Percentiles rank a stretch among this genome's conserved stretches.
phyloP scores from a whole-genome alignment of 768 basidiomycete species.

The Calvatia gigantea region DNA sequence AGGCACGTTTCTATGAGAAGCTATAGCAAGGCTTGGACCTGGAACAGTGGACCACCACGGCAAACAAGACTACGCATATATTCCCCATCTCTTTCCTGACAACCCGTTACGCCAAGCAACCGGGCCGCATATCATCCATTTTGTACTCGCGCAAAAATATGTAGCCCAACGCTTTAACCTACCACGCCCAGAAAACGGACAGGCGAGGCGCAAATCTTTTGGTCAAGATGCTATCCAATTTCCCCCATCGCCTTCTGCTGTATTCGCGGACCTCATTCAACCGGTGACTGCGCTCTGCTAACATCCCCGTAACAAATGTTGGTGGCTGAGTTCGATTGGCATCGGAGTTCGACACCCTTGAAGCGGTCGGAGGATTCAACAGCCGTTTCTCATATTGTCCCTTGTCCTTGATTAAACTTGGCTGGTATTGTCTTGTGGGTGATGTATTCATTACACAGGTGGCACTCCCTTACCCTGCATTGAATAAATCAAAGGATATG shows the following conservation, averaged over 20 bases:
- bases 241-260: neutral
- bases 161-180: too few relatives aligned
- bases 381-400: slow-evolving; percentile 22
- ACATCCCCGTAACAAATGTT: slow-evolving; percentile 31
- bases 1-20: too few relatives aligned
- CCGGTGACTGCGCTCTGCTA: neutral
- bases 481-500: slow-evolving; percentile 41
- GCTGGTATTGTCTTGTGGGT: neutral
- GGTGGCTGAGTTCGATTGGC: slow-evolving; percentile 46
- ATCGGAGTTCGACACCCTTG: slow-evolving; percentile 35
- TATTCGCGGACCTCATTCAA: slow-evolving; percentile 5
- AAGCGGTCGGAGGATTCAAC: slow-evolving; percentile 30
- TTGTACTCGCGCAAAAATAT: too few relatives aligned
- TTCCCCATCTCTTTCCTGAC: too few relatives aligned
- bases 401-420: neutral
- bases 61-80: too few relatives aligned
- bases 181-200: too few relatives aligned
- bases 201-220: neutral
- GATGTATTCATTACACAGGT: slow-evolving; percentile 31
- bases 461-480: slow-evolving; percentile 43
- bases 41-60: too few relatives aligned
- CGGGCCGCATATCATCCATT: too few relatives aligned
- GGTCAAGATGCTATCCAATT: neutral
- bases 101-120: too few relatives aligned
- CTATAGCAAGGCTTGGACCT: too few relatives aligned